These are phyloP conservation scores for Acer saccharum DNA, from an alignment of 345 rosid genomes.

Conservation along the genomic window DNA sequence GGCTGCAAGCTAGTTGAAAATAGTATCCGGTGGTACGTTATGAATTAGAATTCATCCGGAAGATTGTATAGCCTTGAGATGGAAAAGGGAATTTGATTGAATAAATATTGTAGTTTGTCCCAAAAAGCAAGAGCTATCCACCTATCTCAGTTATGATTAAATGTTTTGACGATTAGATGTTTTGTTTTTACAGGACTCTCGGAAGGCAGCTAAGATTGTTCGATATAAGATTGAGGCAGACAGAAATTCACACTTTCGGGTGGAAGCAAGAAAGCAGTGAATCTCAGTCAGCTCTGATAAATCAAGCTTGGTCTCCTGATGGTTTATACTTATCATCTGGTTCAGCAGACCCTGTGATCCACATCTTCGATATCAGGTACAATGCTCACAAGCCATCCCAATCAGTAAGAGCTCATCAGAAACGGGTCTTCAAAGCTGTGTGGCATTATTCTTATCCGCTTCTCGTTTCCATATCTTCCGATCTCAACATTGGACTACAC, in stretches of 20 bases:
- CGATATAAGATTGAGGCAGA: conserved; percentile 77
- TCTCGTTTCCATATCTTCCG: conserved; percentile 84
- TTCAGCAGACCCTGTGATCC: conserved; percentile 90
- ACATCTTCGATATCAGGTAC: conserved; percentile 86
- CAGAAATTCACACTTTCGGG: conserved; percentile 84
- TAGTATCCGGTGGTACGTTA: background rate
- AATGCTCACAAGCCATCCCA: conserved; percentile 76
- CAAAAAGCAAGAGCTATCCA: background rate
- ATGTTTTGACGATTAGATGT: background rate
- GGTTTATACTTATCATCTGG: conserved; percentile 82
- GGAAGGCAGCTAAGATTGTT: conserved; percentile 80
- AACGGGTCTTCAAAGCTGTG: conserved; percentile 83
- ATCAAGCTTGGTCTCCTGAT: conserved; percentile 95
- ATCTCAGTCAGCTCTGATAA: conserved; percentile 85
- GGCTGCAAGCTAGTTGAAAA: background rate
- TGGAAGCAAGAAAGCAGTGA: conserved; percentile 98
- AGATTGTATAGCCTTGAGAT: conserved; percentile 9
- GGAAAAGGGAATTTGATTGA: background rate
- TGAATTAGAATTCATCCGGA: background rate
- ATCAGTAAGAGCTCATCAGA: conserved; percentile 81
- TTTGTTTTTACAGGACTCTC: conserved; percentile 54
- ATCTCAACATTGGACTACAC: conserved; percentile 80
- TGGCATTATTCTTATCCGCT: conserved; percentile 81
- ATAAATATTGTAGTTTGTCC: background rate
- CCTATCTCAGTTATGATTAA: background rate